A percentile compares a stretch with the other conserved stretches of the same genome.
phyloP scores from a whole-genome alignment of 352 stramenopile genomes.

The Phytophthora tubulina region DNA sequence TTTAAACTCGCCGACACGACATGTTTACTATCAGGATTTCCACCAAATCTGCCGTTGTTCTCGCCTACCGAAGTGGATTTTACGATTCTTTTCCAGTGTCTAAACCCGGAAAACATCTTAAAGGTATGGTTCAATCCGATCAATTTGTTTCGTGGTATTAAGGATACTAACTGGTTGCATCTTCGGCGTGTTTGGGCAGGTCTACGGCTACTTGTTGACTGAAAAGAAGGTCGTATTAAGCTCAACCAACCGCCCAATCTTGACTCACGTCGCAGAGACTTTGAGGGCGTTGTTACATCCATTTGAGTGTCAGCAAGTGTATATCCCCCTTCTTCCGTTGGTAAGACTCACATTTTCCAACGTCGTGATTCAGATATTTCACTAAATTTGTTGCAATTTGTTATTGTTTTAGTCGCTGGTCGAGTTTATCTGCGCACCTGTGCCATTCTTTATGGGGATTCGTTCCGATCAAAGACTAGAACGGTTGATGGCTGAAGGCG shows the following conservation, averaged over 20 bases:
- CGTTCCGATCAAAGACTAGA: no score
- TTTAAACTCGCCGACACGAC: slow-evolving; percentile 55
- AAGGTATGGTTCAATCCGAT: no score
- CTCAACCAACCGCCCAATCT: slow-evolving; percentile 56
- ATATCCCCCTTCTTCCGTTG: no score
- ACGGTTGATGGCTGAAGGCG: no score
- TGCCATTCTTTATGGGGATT: no score
- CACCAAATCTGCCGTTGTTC: slow-evolving; percentile 39
- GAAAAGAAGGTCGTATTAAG: slow-evolving; percentile 80
- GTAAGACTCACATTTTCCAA: slow-evolving; percentile 21
- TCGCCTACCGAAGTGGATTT: slow-evolving; percentile 75
- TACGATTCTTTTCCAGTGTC: slow-evolving; percentile 72
- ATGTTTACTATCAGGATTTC: slow-evolving; percentile 47
- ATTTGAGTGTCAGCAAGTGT: no score
- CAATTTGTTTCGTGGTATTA: no score
- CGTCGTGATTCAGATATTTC: neutral
- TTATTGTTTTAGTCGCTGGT: slow-evolving; percentile 61
- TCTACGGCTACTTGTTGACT: slow-evolving; percentile 66
- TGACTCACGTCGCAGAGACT: no score
- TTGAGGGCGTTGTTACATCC: no score
- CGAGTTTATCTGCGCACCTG: no score
- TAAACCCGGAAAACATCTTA: slow-evolving; percentile 72
- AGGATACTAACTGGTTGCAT: no score
- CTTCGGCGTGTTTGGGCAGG: slow-evolving; percentile 40
- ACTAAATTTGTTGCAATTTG: no score